Base-by-base conservation (phyloP, 768 basidiomycete genomes). In the Lactifluus subvellereus region DNA sequence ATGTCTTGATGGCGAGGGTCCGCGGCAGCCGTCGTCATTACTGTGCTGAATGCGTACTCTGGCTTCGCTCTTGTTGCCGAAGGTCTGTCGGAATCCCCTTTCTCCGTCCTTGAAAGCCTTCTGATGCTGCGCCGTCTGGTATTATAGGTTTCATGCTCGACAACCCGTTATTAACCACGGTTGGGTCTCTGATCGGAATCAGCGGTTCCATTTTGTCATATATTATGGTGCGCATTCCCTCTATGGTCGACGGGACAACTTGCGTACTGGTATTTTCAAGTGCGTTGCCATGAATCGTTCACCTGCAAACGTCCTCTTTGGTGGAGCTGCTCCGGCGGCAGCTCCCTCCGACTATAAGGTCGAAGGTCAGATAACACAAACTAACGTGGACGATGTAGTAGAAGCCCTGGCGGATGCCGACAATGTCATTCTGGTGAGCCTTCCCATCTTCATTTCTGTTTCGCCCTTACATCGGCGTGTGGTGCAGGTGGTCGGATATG, bases 211-310 rank as follows among this genome's bases (percentile, higher is more conserved):
- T 94, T 70, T 80, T 94, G 54, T 92, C 90, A 11, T 94, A 94
- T 69, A 93, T 94, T 71, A 94, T 94, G 92, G 92, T 91, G 68
- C 66, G 82, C 63, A 32, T 58, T 10, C 20, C 10, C 10, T 54
- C 20, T 22, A 51, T n/a, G 9, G 6, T 43, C 51, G 18, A 27
- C 14, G 16, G 14, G 16, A 5, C n/a, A 30, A 22, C 62, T 64
- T 58, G 59, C 30, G 49, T 55, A 63, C 66, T 40, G 65, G 35
- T 14, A 5, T 56, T 47, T 55, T 51, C 18, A 62, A 94, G 92
- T 94, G 92, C 70, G 86, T 92, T 60, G 91, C 92, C 16, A 94
- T 94, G 92, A 94, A 94, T 75, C 82, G 92, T 45, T 92, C 89
- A 11, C 75, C 90, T 60, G 81, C 84, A 18, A 94, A 94, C 66